These are phyloP conservation scores for Daldinia caldariorum DNA, from an alignment of 495 filamentous ascomycete genomes.

Conservation along the genomic window DNA sequence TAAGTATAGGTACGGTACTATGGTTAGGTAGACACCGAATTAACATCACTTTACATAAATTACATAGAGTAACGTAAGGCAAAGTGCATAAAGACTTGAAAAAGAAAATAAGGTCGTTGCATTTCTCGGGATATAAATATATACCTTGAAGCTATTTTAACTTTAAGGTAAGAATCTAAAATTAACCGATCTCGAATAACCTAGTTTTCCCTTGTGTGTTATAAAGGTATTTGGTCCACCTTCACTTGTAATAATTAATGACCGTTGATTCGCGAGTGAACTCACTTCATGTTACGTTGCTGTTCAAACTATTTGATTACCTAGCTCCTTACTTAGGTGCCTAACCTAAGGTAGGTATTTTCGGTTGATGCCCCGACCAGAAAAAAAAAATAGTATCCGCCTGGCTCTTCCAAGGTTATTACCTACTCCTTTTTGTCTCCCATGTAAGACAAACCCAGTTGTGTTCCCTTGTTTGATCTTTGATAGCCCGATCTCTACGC, in stretches of 20 bases:
- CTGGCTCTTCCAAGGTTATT: conserved; percentile 14
- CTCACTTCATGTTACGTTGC: background rate
- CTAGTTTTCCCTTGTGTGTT: no score
- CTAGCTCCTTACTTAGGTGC: background rate
- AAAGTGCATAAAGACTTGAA: background rate
- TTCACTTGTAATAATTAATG: background rate
- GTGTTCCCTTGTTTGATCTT: no score
- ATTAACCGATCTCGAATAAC: no score
- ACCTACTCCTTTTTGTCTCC: background rate
- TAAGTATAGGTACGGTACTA: no score
- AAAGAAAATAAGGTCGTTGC: background rate
- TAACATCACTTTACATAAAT: no score
- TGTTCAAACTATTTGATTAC: background rate
- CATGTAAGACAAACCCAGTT: conserved; percentile 8
- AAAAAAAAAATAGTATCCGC: background rate
- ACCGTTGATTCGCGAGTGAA: background rate
- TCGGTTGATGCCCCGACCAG: background rate
- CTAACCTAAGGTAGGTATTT: background rate
- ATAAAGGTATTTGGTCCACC: background rate
- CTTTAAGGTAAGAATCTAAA: background rate
- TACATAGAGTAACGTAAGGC: background rate
- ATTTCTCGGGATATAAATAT: background rate
- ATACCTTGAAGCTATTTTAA: background rate
- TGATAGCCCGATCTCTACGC: background rate
- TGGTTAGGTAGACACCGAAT: no score